Evolutionary conservation across 805 yeast species (phyloP), one percentile per base, ranked within the genome.

Genomic region (Zygosaccharomyces lentus): DNA sequence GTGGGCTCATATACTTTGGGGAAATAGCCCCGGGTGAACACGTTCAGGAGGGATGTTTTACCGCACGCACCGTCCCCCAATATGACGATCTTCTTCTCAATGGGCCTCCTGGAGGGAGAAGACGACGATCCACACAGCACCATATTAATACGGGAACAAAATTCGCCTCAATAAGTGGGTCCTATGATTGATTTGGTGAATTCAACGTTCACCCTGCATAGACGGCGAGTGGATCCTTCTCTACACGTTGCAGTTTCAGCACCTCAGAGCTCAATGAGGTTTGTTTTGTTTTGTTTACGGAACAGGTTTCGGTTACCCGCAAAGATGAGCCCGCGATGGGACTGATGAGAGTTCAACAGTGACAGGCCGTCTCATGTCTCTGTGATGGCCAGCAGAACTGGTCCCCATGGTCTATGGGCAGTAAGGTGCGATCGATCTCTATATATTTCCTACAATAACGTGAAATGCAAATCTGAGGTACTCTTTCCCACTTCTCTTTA

Each of bases 51-150:
- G 9, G 97, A 90, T 2, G 99, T 91, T 66, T 91, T 91, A 68
- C 99, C 99, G 72, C 97, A 91, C 17, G 98, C 97, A 79, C 98
- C 97, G 69, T 91, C 97, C 41, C 98, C 98, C 23, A 91, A 73
- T 51, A 90, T 90, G 58, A 90, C 98, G 45, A 90, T 88, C 66
- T 90, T 90, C 57, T 96, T 84, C 68, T 87, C 89, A 52, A 88
- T 87, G 72, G 68, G 65, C 43, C 56, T 57, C 17, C 56, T 62
- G 5, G 65, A 51, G n/a, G 58, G 51, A 13, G 51, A 49, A 12
- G 59, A 51, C 16, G 47, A 48, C 8, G 61, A 55, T 26, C 68
- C 68, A 54, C 69, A 65, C 37, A 65, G 45, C 21, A 56, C 49
- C 58, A 55, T 54, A 29, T 16, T 29, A 29, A 29, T n/a, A 29